Evolutionary conservation across 345 rosid species (phyloP), one percentile per base, ranked within the genome.

Genomic region (Sonneratia alba): DNA sequence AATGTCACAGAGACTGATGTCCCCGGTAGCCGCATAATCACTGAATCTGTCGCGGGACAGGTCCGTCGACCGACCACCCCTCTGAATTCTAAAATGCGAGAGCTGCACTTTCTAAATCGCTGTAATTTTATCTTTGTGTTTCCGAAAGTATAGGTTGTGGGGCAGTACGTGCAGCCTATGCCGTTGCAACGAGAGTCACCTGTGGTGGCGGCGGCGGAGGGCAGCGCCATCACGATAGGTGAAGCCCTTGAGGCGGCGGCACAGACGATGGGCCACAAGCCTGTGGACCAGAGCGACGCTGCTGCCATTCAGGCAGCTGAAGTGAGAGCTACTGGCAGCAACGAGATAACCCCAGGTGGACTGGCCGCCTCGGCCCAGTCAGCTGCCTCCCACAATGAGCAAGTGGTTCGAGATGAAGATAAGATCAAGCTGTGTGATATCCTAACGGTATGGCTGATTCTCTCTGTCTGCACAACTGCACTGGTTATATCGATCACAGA

Each of bases 231-330:
- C 57, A 87, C 93, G 0, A 86, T 86, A 19, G 96, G 95, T 27
- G 89, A 90, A 77, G 95, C 91, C 14, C 81, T 90, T 27, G 90
- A 92, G 76, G 88, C 91, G 0, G 66, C 82, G 10, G 77, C 81
- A 7, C 72, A 71, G 7, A 81, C 82, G 0, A 85, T 80, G 6
- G 89, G 85, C 45, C 71, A 77, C 71, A 88, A 82, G 73, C 77
- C 84, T 0, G 86, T 90, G 16, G 91, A 90, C 57, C 91, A 83
- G 49, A 84, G 87, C 67, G 92, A 93, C 2, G 88, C 88, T 0
- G 87, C 93, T 0, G 97, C 97, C 4, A 89, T 90, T 68, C 98
- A 87, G 66, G 91, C 91, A 0, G 91, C 93, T 0, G 96, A 91
- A 72, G 85, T 80, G 5, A 79, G 95, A 85, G 91, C 93, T 34